Percentiles rank a stretch among this genome's conserved stretches.
Evolutionary conservation across 2,329 filamentous ascomycete species (phyloP).

Genomic region (Aspergillus sojae): DNA sequence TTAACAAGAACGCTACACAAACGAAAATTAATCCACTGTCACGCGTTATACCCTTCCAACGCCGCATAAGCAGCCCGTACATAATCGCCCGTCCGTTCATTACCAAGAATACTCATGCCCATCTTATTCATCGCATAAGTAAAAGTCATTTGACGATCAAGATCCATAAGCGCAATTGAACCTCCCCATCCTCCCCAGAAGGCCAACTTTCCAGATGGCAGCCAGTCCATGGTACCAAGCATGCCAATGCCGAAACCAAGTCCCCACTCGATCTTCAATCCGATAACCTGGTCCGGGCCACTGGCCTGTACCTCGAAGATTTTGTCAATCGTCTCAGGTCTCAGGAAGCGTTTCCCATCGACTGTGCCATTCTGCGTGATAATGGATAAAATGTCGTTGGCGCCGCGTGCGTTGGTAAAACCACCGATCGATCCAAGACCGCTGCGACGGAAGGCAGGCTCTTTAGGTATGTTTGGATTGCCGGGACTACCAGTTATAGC

Average conservation of each 20-base stretch:
- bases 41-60: neutral
- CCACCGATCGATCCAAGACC: slow-evolving; percentile 48
- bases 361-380: slow-evolving; percentile 38
- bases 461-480: slow-evolving; percentile 20
- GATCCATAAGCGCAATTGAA: slow-evolving; percentile 48
- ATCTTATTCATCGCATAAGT: slow-evolving; percentile 53
- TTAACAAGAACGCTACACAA: neutral
- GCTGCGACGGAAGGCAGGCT: slow-evolving; percentile 25
- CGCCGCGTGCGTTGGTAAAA: slow-evolving; percentile 47
- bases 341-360: slow-evolving; percentile 42
- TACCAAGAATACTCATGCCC: slow-evolving; percentile 34
- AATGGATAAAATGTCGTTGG: slow-evolving; percentile 47
- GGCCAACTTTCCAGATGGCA: slow-evolving; percentile 37
- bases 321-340: slow-evolving; percentile 45
- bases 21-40: neutral
- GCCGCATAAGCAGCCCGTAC: slow-evolving; percentile 35
- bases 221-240: slow-evolving; percentile 24
- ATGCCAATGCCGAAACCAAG: slow-evolving; percentile 45
- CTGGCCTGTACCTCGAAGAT: slow-evolving; percentile 50
- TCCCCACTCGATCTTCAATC: slow-evolving; percentile 42
- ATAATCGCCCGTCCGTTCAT: slow-evolving; percentile 31
- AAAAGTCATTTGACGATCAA: slow-evolving; percentile 46
- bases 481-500: slow-evolving; percentile 14
- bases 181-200: slow-evolving; percentile 54
- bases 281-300: slow-evolving; percentile 46